phyloP scores from a whole-genome alignment of 2,329 filamentous ascomycete genomes.

The Fusarium sarcochroum region DNA sequence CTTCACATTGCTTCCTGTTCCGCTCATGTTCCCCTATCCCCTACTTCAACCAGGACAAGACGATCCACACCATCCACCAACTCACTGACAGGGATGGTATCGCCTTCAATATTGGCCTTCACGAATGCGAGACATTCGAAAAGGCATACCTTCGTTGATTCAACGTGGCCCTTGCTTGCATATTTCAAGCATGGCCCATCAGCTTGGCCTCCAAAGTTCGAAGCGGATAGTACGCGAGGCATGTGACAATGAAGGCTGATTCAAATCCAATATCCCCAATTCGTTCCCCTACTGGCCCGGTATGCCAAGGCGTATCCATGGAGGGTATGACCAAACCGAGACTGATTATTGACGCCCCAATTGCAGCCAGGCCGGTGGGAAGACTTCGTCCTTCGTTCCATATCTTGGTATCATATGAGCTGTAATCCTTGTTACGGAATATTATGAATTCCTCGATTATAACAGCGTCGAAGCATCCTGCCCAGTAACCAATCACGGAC shows the following conservation, averaged over 20 bases:
- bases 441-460: conserved; percentile 60
- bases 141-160: neutral
- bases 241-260: conserved; percentile 58
- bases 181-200: conserved; percentile 44
- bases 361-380: conserved; percentile 59
- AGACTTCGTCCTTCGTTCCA: conserved; percentile 61
- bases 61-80: neutral
- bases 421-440: conserved; percentile 59
- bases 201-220: conserved; percentile 51
- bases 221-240: conserved; percentile 59
- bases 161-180: neutral
- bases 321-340: conserved; percentile 59
- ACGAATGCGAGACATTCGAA: neutral
- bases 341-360: conserved; percentile 60
- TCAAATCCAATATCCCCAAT: conserved; percentile 64
- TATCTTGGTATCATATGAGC: conserved; percentile 56
- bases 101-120: neutral
- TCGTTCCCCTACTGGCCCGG: conserved; percentile 58
- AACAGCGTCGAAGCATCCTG: conserved; percentile 59
- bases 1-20: neutral
- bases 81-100: neutral
- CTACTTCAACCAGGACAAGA: neutral
- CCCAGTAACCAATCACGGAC: conserved; percentile 63
- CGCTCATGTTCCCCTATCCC: neutral
- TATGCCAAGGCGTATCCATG: conserved; percentile 61